Evolutionary conservation across 192 early-diverging fungal species (phyloP), one percentile per base, ranked within the genome.

Genomic region (Coemansia sp.): DNA sequence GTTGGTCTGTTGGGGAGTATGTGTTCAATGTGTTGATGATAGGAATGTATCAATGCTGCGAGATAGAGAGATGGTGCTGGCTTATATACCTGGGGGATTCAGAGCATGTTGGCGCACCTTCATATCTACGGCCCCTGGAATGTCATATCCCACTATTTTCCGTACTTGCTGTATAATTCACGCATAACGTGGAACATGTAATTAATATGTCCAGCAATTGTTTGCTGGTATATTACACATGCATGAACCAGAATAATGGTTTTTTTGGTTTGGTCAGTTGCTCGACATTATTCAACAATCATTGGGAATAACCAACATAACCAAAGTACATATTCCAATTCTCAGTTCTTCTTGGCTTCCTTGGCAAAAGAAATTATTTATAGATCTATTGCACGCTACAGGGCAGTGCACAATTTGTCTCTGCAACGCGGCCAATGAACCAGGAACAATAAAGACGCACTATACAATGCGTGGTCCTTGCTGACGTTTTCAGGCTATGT

Each of bases 1-100:
- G 25, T 25, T 25, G 25, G 2, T 25, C 25, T 25, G 25, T 2
- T 25, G 25, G 25, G 1, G 25, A 25, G 25, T 25, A 25, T 32
- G 46, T 61, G 20, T 64, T 37, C 61, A 62, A 58, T 63, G 32
- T 16, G 49, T 50, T 25, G 20, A 22, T 54, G 25, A 54, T 54
- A 22, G 11, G 20, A 25, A 20, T 54, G 51, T 6, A 54, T 20
- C 51, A 25, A 25, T 7, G 51, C 22, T 22, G 14, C 8, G 51
- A 50, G 51, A 22, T 5, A 25, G 49, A 54, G 11, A 20, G 49
- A 50, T 49, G 16, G 16, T 46, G n/a, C 42, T 7, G 51, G 5
- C 22, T 54, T 54, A 54, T 54, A 54, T 54, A 25, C 51, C 51
- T 22, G n/a, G 51, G 5, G 12, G 1, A 6, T 50, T n/a, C 14